Evolutionary conservation across 441 rosid genomes (phyloP).

Genomic region (Bocquillonia castaneifolia): DNA sequence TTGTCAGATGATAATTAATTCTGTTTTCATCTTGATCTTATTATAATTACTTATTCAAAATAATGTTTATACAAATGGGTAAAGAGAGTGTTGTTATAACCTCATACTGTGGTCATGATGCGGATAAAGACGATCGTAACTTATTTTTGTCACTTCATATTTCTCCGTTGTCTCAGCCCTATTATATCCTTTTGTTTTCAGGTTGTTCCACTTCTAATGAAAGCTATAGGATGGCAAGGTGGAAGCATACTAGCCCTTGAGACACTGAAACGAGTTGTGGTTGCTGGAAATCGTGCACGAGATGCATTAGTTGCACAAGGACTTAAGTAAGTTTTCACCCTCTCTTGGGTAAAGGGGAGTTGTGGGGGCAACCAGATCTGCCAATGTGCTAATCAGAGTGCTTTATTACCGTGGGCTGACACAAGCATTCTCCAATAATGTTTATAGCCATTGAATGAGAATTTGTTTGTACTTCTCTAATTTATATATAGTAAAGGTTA

Average conservation of each 20-base stretch:
- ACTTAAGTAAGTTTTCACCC: slow-evolving; percentile 60
- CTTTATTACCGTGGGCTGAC: not conserved
- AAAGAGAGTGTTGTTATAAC: too few species aligned
- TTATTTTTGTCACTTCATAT: not conserved
- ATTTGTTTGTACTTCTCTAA: too few species aligned
- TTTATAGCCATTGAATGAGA: not conserved
- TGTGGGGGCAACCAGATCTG: not conserved
- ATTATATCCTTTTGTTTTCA: slow-evolving; percentile 26
- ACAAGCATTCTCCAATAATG: not conserved
- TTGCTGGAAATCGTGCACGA: slow-evolving; percentile 98
- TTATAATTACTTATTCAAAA: not conserved
- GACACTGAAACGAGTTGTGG: slow-evolving; percentile 97
- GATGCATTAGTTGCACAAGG: slow-evolving; percentile 99
- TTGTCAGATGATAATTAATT: not conserved
- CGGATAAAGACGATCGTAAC: not conserved
- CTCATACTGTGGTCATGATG: not conserved
- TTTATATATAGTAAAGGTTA: too few species aligned
- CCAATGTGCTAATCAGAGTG: slow-evolving; percentile 7
- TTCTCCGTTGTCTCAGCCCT: not conserved
- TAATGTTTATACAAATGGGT: too few species aligned
- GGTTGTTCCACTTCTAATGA: slow-evolving; percentile 99
- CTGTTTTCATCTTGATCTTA: not conserved
- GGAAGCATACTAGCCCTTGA: slow-evolving; percentile 99
- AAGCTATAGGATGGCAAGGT: slow-evolving; percentile 99
- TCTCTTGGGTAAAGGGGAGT: too few species aligned